Evolutionary conservation across 352 stramenopile genomes (phyloP), one percentile per base, ranked within the genome.

Genomic region (Phytophthora capsici): DNA sequence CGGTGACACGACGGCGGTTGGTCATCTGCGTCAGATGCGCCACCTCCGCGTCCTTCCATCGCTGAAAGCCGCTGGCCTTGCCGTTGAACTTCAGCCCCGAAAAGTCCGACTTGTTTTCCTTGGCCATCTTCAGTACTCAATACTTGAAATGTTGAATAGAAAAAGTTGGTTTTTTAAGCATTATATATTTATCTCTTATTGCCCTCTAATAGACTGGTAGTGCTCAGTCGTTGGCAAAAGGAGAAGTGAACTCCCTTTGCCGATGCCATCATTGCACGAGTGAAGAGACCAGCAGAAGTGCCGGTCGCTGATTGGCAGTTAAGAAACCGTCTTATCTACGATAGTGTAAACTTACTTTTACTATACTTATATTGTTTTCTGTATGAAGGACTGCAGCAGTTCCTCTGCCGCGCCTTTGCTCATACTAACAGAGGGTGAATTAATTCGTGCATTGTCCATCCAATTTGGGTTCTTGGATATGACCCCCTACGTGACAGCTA

Each of bases 211-310:
- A 25, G 22, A 46, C 49, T n/a, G 49, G n/a, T 57, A n/a, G 49
- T 16, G 34, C 49, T 57, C 49, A 57, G 20, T 36, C 32, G 48
- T 56, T 56, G 32, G 48, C 48, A 56, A 44, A 56, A 56, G 2
- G 32, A 38, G 32, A 38, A 38, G 32, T 17, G 32, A 38, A 4
- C 32, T 16, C 14, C 32, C 13, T 38, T 38, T 13, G 32, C 32
- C 32, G 14, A 13, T 13, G 13, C 32, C 32, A 38, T 38, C 32
- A 16, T 38, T 1, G 32, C 6, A 16, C 4, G 32, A 38, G 32
- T 38, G 4, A 5, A n/a, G 6, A 6, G 10, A 3, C 32, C 32
- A 6, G 32, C 14, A 38, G 32, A 38, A 38, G 32, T 13, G 32
- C 32, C 25, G 25, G 6, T 6, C 25, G 25, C 6, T 28, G 25